Conservation (phyloP, 257 asterid genomes). For the Anisodus acutangulus region DNA sequence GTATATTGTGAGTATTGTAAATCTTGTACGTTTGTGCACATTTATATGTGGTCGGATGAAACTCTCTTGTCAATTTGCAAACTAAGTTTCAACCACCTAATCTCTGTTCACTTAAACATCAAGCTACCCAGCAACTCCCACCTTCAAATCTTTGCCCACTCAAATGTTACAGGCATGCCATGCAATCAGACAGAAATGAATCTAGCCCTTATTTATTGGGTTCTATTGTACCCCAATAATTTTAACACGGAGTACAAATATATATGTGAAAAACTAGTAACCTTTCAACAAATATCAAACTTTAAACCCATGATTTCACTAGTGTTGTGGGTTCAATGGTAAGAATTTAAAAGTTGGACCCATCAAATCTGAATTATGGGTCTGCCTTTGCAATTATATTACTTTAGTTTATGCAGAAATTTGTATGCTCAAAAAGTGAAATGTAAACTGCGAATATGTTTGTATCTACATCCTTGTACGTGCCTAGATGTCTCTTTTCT, state of each 20-base stretch:
- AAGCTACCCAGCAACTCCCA: neutral
- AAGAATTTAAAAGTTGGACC: neutral
- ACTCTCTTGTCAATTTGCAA: neutral
- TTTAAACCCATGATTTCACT: neutral
- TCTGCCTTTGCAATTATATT: neutral
- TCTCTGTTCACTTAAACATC: neutral
- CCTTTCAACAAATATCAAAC: conserved; percentile 1
- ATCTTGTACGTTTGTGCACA: conserved; percentile 4
- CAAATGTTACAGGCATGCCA: neutral
- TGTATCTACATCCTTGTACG: neutral
- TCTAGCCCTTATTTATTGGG: neutral
- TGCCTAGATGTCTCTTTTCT: neutral
- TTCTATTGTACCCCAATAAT: neutral
- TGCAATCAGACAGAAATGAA: neutral
- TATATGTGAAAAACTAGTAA: neutral
- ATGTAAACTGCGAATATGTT: neutral
- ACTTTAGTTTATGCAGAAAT: neutral
- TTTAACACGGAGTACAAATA: neutral
- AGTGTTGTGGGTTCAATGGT: neutral
- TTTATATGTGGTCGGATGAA: neutral
- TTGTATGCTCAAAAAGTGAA: neutral
- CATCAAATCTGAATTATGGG: neutral
- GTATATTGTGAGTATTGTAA: conserved; percentile 11
- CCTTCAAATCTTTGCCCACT: neutral
- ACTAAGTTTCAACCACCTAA: neutral